Evolutionary conservation across 257 asterid species (phyloP), one percentile per base, ranked within the genome.

Genomic region (Thymus quinquecostatus): DNA sequence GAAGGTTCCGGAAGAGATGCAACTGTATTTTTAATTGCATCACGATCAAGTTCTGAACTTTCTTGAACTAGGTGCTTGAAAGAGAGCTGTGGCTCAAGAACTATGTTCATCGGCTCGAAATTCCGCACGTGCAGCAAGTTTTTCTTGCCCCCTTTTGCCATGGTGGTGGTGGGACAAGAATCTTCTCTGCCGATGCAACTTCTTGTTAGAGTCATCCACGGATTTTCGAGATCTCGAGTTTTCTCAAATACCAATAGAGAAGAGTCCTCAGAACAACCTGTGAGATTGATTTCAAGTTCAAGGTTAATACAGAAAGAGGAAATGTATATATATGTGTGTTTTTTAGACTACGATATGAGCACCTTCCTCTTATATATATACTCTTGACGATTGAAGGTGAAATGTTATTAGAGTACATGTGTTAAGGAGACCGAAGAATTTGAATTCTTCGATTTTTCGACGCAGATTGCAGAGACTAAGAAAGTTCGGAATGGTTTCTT

Each of bases 11-110:
- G 41, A 34, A 34, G 11, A 11, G 63, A 57, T 9, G 30, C 4
- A 50, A 6, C 30, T n/a, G 30, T 6, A 9, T 55, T 60, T 60
- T 10, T 60, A n/a, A 11, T 44, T 33, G 74, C 4, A 27, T 55
- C 51, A 63, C 71, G 10, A 63, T 73, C 72, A 3, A 50, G 53
- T n/a, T 61, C 79, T 48, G 80, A 21, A 72, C 61, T 77, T 50
- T 84, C 90, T 72, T 82, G 82, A 81, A 82, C 75, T 34, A 92
- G 70, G 79, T 70, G 70, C 71, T 81, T 89, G 87, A 91, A 91
- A 5, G 97, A 89, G 47, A 80, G 83, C 3, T 82, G 60, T 12
- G 77, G 77, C 78, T 86, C 80, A 11, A 92, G 83, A 63, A 78
- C 82, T 58, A 89, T 69, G 69, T 82, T 83, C 12, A 72, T 58